Evolutionary conservation across 768 basidiomycete species (phyloP).

Genomic region (Auriscalpium vulgare): DNA sequence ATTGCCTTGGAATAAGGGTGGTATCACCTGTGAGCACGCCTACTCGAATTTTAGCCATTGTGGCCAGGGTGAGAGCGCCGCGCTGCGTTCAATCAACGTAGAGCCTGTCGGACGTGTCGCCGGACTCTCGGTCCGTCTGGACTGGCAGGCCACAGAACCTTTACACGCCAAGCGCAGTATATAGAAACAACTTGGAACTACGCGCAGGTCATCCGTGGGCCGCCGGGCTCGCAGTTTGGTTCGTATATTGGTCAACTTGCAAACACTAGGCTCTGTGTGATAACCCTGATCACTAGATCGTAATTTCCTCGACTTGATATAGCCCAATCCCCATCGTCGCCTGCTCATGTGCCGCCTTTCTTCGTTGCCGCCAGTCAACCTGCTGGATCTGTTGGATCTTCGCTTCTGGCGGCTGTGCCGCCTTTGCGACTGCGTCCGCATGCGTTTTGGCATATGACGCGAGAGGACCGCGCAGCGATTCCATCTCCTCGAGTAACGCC

Average conservation of each 20-base stretch:
- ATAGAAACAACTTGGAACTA: background rate
- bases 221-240: too few relatives aligned
- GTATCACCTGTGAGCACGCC: conserved; percentile 21
- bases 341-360: conserved; percentile 45
- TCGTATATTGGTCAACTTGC: too few relatives aligned
- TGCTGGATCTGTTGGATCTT: conserved; percentile 10
- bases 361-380: conserved; percentile 29
- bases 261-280: too few relatives aligned
- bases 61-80: too few relatives aligned
- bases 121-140: too few relatives aligned
- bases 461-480: conserved; percentile 51
- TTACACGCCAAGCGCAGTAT: conserved; percentile 8
- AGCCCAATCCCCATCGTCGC: conserved; percentile 47
- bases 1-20: too few relatives aligned
- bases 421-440: conserved; percentile 37
- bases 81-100: too few relatives aligned
- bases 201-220: too few relatives aligned
- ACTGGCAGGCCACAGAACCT: too few relatives aligned
- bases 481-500: conserved; percentile 37
- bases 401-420: conserved; percentile 18
- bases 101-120: too few relatives aligned
- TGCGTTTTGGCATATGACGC: conserved; percentile 57
- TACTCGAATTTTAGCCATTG: conserved; percentile 4
- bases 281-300: conserved; percentile 28
- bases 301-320: conserved; percentile 68